A percentile compares a stretch with the other conserved stretches of the same genome.
Evolutionary conservation across 495 filamentous ascomycete species (phyloP).

Genomic region (Clavariopsis aquatica): DNA sequence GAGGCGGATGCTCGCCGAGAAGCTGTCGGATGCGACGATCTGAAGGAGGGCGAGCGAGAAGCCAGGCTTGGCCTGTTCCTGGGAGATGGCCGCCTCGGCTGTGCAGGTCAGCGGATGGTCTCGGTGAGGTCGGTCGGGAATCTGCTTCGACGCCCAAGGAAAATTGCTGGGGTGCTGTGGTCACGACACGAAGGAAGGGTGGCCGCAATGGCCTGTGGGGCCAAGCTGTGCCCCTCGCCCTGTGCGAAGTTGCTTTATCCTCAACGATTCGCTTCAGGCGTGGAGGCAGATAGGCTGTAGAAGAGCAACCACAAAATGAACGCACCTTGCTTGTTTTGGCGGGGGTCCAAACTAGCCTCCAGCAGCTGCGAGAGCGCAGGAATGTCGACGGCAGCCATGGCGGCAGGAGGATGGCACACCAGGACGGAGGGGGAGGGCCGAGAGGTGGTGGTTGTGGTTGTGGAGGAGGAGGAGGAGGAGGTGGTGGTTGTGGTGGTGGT

Average conservation of each 20-base stretch:
- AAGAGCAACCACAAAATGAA: not conserved
- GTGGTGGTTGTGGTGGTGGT: not conserved
- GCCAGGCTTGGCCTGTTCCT: constrained; percentile 73
- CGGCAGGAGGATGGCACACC: constrained; percentile 36
- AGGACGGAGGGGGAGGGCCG: not conserved
- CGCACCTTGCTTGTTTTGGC: constrained; percentile 83
- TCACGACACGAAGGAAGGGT: no score
- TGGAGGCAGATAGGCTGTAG: not conserved
- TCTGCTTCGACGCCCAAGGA: no score
- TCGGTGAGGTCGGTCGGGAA: not conserved
- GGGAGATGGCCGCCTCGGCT: constrained; percentile 79
- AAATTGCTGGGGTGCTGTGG: no score
- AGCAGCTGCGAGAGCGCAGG: constrained; percentile 75
- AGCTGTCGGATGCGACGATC: constrained; percentile 73
- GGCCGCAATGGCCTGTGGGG: no score
- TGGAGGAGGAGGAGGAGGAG: not conserved
- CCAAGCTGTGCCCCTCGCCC: no score
- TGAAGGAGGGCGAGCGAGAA: constrained; percentile 88
- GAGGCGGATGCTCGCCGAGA: constrained; percentile 74
- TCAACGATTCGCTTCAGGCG: no score
- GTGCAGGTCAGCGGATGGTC: constrained; percentile 28
- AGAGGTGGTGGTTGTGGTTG: not conserved
- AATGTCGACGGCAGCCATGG: constrained; percentile 76
- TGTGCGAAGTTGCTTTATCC: no score
- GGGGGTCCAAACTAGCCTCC: constrained; percentile 80